Evolutionary conservation across 2,329 filamentous ascomycete species (phyloP), one percentile per base, ranked within the genome.

Genomic region (Lachnellula subtilissima): DNA sequence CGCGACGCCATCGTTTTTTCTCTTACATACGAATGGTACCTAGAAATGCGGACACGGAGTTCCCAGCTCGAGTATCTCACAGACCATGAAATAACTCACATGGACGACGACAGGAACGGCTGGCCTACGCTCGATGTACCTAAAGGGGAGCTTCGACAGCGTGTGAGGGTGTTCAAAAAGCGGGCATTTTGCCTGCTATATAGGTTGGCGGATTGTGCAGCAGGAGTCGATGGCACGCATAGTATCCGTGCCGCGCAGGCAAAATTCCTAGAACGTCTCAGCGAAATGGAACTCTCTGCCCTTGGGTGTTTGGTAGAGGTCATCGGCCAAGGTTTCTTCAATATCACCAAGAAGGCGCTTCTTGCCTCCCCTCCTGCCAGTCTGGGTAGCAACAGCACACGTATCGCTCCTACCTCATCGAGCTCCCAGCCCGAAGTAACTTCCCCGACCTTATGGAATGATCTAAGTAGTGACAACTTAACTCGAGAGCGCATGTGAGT

Each of bases 321-420:
- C n/a, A 59, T 66, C n/a, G 63, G 64, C 9, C 58, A 62, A n/a
- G 61, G 59, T 4, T 66, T 61, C 51, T 62, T 61, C 36, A 61
- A 40, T 32, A 61, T 64, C 36, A 62, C 59, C 1, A 63, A 61
- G 25, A 56, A 37, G 14, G 25, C 43, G n/a, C 36, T 61, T n/a
- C 42, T 48, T 12, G 17, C 37, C 12, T 58, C n/a, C 4, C 32
- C 17, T 15, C 22, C 25, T 14, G 19, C 42, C 19, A 45, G 4
- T n/a, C 45, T 40, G 37, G 37, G 15, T n/a, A 15, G 17, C 5
- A 40, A 2, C 37, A 15, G 14, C 15, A 15, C 37, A n/a, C n/a
- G 23, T 17, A 32, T 22, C 22, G 17, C 23, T 12, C 23, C 14
- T 8, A 6, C 23, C 23, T 6, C 5, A 22, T 48, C 14, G 6